Evolutionary conservation across 2,329 filamentous ascomycete species (phyloP), one percentile per base, ranked within the genome.

Genomic region (Pezicula carpinea): DNA sequence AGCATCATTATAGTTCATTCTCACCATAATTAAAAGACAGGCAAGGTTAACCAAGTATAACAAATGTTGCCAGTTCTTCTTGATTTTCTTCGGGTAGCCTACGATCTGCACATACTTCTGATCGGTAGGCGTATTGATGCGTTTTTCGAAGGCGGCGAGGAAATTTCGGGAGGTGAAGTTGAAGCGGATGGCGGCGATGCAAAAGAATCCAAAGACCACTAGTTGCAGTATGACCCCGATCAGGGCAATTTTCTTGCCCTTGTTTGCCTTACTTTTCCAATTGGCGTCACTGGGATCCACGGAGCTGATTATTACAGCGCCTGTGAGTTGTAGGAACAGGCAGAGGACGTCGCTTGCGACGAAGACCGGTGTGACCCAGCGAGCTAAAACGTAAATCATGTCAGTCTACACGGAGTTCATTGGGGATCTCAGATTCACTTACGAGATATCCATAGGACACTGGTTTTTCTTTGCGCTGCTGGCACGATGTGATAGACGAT

Each of bases 121-220:
- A 17, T 44, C 43, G 11, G 26, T 36, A 7, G 38, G 38, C 21
- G 19, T 14, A 29, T 26, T 36, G 35, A 61, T 55, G 22, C 60
- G 59, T 44, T 62, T 53, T 18, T 56, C 50, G 6, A 64, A 50
- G 6, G 51, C 51, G 6, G 54, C 51, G 7, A 53, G 50, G 51
- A 69, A 70, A 18, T 51, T 56, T 45, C 59, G 63, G 2, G 68
- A 69, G 5, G 65, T 67, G 41, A 71, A 69, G 50, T 72, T 67
- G 52, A 73, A 74, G 6, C 70, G 66, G 4, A 63, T 59, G 2
- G 70, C 69, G 4, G 69, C 53, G 15, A 74, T 43, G 4, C 65
- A 65, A 42, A 74, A 74, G 3, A 73, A 57, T 1, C 70, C 69
- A 50, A 73, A 73, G 0, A 67, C 69, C 0, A 50, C 57, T 15